Conservation (phyloP, 805 yeast species). For the Suhomyces faveliae region DNA sequence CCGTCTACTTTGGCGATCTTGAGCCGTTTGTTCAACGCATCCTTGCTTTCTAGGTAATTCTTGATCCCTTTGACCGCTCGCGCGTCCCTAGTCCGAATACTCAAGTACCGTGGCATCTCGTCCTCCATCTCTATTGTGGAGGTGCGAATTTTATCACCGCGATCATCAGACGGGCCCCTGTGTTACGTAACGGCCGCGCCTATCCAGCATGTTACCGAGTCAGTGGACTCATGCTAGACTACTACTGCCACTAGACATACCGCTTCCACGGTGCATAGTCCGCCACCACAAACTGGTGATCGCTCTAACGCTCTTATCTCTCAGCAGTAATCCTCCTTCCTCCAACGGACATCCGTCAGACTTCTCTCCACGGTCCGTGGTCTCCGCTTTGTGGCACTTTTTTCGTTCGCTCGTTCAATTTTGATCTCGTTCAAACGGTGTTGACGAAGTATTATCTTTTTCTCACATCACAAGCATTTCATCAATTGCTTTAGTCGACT, state of each 20-base stretch:
- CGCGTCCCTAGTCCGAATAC: slow-evolving; percentile 10
- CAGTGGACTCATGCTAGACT: too few relatives aligned
- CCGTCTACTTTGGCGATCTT: slow-evolving; percentile 16
- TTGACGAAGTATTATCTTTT: background rate
- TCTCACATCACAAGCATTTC: background rate
- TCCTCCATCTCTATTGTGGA: background rate
- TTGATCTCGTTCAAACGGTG: background rate
- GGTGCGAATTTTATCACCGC: background rate
- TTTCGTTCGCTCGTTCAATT: slow-evolving; percentile 3
- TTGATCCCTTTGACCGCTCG: slow-evolving; percentile 20
- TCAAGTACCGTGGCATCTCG: background rate
- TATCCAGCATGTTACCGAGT: background rate
- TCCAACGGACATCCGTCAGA: too few relatives aligned
- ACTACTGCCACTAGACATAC: too few relatives aligned
- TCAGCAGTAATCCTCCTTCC: too few relatives aligned
- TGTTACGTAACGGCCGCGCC: background rate
- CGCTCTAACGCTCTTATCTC: background rate
- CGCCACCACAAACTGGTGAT: too few relatives aligned
- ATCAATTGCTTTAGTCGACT: background rate
- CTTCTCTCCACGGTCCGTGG: background rate
- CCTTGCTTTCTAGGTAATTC: slow-evolving; percentile 15
- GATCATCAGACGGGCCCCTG: background rate
- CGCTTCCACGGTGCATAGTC: too few relatives aligned
- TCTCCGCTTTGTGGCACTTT: slow-evolving; percentile 3
- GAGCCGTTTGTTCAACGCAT: slow-evolving; percentile 14